Evolutionary conservation across 129 eudicot species (phyloP).

Genomic region (Tagetes patula): DNA sequence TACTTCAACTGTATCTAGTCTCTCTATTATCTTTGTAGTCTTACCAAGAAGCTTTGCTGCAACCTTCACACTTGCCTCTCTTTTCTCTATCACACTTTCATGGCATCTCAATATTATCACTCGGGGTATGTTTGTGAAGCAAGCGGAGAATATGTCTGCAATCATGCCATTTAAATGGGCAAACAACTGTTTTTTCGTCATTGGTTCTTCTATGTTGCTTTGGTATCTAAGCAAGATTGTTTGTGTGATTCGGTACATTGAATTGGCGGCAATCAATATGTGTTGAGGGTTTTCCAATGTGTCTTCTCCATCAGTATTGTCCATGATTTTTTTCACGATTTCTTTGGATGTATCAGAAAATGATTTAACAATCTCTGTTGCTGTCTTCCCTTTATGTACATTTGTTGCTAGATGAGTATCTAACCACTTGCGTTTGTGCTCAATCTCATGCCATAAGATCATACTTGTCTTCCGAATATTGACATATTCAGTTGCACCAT

Average conservation of each 20-base stretch:
- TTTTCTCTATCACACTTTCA: conserved; percentile 29
- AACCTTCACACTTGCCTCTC: conserved; percentile 25
- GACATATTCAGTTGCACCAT: neutral
- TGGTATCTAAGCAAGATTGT: conserved; percentile 20
- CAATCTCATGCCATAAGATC: conserved; percentile 34
- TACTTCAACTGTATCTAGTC: conserved; percentile 4
- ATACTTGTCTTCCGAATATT: conserved; percentile 21
- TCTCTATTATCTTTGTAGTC: conserved; percentile 25
- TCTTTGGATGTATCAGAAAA: conserved; percentile 26
- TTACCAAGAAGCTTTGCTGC: conserved; percentile 37
- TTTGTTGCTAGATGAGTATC: conserved; percentile 7
- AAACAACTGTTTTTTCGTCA: neutral
- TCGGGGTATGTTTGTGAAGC: conserved; percentile 27
- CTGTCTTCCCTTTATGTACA: conserved; percentile 1
- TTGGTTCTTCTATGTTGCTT: neutral
- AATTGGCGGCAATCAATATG: conserved; percentile 36
- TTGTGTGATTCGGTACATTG: conserved; percentile 37
- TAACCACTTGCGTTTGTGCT: conserved; percentile 28
- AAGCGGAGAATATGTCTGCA: conserved; percentile 27
- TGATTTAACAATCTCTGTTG: conserved; percentile 16
- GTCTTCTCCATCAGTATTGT: neutral
- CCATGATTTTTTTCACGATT: neutral
- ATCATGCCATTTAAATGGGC: conserved; percentile 19
- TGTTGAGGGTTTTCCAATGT: neutral
- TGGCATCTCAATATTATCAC: conserved; percentile 24